Conservation (phyloP, 495 filamentous ascomycete species). For the Physcia stellaris region DNA sequence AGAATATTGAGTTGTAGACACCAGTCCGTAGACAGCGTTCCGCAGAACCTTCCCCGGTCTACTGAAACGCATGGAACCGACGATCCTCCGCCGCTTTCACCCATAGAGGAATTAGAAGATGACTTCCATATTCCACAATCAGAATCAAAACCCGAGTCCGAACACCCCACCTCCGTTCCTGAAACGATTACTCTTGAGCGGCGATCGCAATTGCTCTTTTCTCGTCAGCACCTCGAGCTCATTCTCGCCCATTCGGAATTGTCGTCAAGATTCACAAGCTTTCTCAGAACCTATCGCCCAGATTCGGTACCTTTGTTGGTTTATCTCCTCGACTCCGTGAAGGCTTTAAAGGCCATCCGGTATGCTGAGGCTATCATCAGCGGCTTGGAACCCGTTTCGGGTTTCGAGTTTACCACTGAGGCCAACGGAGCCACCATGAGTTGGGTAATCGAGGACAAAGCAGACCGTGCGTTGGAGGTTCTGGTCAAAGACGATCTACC, state of each 20-base stretch:
- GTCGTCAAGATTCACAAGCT: slow-evolving; percentile 48
- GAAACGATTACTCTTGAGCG: slow-evolving; percentile 38
- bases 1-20: too few species aligned
- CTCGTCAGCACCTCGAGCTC: slow-evolving; percentile 43
- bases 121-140: not conserved
- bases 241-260: slow-evolving; percentile 51
- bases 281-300: slow-evolving; percentile 55
- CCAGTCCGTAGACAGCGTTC: too few species aligned
- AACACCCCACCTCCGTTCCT: not conserved
- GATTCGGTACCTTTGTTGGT: slow-evolving; percentile 53
- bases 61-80: too few species aligned
- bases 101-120: slow-evolving; percentile 12
- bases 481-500: slow-evolving; percentile 55
- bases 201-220: slow-evolving; percentile 50
- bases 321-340: slow-evolving; percentile 51
- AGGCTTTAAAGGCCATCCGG: slow-evolving; percentile 54
- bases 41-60: too few species aligned
- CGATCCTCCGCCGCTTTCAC: too few species aligned
- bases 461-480: slow-evolving; percentile 40
- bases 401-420: slow-evolving; percentile 30
- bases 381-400: slow-evolving; percentile 33
- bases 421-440: slow-evolving; percentile 34
- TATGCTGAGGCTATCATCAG: slow-evolving; percentile 53
- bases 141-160: not conserved
- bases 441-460: slow-evolving; percentile 41